Percentiles rank a stretch among this genome's conserved stretches.
These are phyloP conservation scores for Musa balbisiana DNA, from an alignment of 202 grass and related monocot species.

Conservation along the genomic window DNA sequence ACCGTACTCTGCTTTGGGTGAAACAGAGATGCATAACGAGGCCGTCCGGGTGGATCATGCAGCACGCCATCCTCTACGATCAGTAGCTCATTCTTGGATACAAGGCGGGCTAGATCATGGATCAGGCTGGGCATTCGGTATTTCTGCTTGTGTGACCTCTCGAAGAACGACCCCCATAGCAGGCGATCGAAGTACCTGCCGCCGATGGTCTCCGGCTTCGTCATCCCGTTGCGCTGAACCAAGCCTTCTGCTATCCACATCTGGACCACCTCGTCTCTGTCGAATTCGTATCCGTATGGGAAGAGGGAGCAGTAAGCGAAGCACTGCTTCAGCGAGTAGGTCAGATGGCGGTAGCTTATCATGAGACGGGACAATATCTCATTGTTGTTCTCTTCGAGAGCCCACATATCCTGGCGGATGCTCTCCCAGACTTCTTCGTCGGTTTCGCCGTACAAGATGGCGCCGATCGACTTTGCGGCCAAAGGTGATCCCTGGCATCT, in stretches of 20 bases:
- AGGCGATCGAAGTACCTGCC: conserved; percentile 21
- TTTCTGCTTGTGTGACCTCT: neutral
- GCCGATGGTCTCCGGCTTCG: conserved; percentile 26
- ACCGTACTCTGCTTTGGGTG: conserved; percentile 1
- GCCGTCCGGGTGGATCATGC: neutral
- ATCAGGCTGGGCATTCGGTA: conserved; percentile 30
- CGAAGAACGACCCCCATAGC: conserved; percentile 30
- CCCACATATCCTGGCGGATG: conserved; percentile 15
- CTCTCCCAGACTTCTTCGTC: conserved; percentile 3
- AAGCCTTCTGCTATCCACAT: conserved; percentile 36
- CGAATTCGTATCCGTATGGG: conserved; percentile 28
- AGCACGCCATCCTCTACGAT: conserved; percentile 1
- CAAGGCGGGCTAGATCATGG: conserved; percentile 26
- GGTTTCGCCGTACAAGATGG: neutral
- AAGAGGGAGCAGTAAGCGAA: conserved; percentile 31
- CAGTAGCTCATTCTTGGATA: conserved; percentile 17
- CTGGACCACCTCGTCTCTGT: conserved; percentile 33
- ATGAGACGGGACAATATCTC: conserved; percentile 16
- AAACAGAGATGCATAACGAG: conserved; percentile 31
- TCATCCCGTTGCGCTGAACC: neutral
- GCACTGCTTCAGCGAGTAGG: conserved; percentile 24
- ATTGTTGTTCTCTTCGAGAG: neutral
- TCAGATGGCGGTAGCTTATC: conserved; percentile 32
- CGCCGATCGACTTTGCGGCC: conserved; percentile 23
- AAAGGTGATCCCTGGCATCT: conserved; percentile 31